These are phyloP conservation scores for Entonaema liquescens DNA, from an alignment of 495 filamentous ascomycete genomes.

Conservation along the genomic window DNA sequence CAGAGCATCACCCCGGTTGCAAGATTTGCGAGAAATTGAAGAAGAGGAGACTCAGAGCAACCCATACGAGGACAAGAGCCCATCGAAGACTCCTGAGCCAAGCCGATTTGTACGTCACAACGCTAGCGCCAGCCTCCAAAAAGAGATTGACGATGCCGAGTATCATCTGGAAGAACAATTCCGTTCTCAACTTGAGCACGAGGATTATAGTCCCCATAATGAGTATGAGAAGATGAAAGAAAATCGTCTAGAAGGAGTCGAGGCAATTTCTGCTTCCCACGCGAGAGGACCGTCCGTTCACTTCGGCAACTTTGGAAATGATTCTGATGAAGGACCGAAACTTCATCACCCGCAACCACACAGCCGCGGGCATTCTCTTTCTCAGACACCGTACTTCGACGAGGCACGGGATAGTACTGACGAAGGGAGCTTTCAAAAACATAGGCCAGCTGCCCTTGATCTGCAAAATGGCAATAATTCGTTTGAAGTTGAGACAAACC, in stretches of 20 bases:
- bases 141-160: constrained; percentile 85
- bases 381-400: constrained; percentile 61
- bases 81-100: constrained; percentile 59
- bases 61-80: constrained; percentile 56
- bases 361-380: constrained; percentile 65
- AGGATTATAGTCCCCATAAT: constrained; percentile 65
- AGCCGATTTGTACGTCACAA: constrained; percentile 52
- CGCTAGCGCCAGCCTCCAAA: constrained; percentile 70
- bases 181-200: constrained; percentile 74
- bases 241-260: constrained; percentile 21
- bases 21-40: constrained; percentile 62
- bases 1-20: constrained; percentile 63
- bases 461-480: constrained; percentile 56
- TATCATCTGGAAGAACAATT: constrained; percentile 81
- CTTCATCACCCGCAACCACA: constrained; percentile 70
- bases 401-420: constrained; percentile 46
- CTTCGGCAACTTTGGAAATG: constrained; percentile 56
- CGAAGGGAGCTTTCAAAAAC: constrained; percentile 46
- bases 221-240: constrained; percentile 49
- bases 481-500: constrained; percentile 79
- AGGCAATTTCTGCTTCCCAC: constrained; percentile 43
- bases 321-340: constrained; percentile 56
- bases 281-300: constrained; percentile 53
- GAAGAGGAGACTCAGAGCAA: constrained; percentile 60
- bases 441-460: constrained; percentile 43